These are phyloP conservation scores for Pseudocercospora fijiensis DNA, from an alignment of 2,329 filamentous ascomycete genomes.

Conservation along the genomic window DNA sequence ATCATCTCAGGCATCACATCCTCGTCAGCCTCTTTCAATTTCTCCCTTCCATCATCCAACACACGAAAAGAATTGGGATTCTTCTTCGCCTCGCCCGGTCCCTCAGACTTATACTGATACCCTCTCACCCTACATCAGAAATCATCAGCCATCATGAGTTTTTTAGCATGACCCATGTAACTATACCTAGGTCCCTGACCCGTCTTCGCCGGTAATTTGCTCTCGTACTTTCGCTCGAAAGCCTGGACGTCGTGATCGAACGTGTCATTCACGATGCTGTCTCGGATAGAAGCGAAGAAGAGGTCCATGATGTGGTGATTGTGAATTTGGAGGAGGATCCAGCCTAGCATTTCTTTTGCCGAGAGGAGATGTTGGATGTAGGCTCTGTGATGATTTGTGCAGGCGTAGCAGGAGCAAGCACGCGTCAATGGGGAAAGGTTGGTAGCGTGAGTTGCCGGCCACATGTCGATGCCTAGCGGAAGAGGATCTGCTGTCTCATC, in stretches of 20 bases:
- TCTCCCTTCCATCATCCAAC: constrained; percentile 52
- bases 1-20: background rate
- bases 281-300: constrained; percentile 73
- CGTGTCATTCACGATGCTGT: constrained; percentile 57
- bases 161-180: constrained; percentile 7
- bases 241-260: constrained; percentile 55
- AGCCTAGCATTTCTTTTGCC: constrained; percentile 95
- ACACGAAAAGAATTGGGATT: constrained; percentile 68
- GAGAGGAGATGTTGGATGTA: constrained; percentile 84
- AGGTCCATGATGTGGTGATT: constrained; percentile 71
- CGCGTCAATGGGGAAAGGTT: constrained; percentile 62
- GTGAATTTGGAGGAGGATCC: constrained; percentile 89
- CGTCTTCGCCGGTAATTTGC: constrained; percentile 68
- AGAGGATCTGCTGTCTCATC: constrained; percentile 27
- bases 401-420: constrained; percentile 78
- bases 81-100: constrained; percentile 64
- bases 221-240: constrained; percentile 69
- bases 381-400: constrained; percentile 77
- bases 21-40: constrained; percentile 47
- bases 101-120: constrained; percentile 75
- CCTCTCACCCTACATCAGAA: constrained; percentile 60
- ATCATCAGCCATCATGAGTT: constrained; percentile 17
- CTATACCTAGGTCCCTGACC: constrained; percentile 70
- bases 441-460: constrained; percentile 60
- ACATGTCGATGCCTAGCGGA: constrained; percentile 76